Base-by-base conservation (phyloP, 2,329 filamentous ascomycete species). In the Paecilomyces sp. region DNA sequence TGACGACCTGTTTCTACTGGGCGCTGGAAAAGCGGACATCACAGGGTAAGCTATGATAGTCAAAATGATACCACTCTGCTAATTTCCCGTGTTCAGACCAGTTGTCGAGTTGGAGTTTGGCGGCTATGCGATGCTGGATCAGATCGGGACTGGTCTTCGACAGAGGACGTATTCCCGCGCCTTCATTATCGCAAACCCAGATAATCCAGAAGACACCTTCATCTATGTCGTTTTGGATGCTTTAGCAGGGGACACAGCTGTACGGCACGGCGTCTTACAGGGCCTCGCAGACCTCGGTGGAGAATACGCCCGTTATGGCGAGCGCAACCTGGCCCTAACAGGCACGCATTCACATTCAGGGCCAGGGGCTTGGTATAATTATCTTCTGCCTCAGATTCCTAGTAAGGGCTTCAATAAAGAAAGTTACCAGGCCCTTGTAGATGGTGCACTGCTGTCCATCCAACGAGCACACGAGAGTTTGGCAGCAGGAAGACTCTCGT, bases 281-380 rank as follows among this genome's bases (percentile, higher is more conserved):
- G 89, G 85, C 1, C 79, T 97, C 8, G 78, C 81, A 47, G 80
- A 77, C 0, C 77, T 96, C 7, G 93, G 92, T 0, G 74, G 80
- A 15, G 87, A 88, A 2, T 96, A 92, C 71, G 79, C 83, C 1
- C 76, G 88, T 30, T 97, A 97, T 74, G 85, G 82, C 54, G 84
- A 89, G 67, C 83, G 89, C 66, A 97, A 96, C 69, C 77, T 97
- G 36, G 93, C 93, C 34, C 84, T 97, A 24, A 96, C 91, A 0
- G 93, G 92, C 58, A 97, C 93, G 0, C 93, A 97, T 74, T 94
- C 90, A 28, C 93, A 97, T 76, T 88, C 92, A 25, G 93, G 92
- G 0, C 92, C 93, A 0, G 93, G 90, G 1, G 93, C 89, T 5
- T 97, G 92, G 91, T 81, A 95, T 71, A 97, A 97, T 75, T 97